phyloP scores from a whole-genome alignment of 2,329 filamentous ascomycete species.

The Ploettnerulaceae sp. region DNA sequence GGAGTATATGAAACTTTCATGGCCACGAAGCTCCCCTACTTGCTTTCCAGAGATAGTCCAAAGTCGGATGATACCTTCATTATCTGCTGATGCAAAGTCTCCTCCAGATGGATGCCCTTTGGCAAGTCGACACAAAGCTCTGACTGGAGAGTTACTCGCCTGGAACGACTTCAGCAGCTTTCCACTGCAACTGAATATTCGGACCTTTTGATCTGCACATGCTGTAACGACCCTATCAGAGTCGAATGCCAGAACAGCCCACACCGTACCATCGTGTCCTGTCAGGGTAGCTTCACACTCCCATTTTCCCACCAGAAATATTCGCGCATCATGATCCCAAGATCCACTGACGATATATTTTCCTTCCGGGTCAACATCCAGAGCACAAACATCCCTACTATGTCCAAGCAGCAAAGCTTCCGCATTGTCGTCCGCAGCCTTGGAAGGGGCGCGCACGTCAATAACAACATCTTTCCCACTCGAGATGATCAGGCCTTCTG shows the following conservation, averaged over 20 bases:
- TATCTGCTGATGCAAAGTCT: conserved; percentile 91
- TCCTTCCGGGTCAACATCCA: conserved; percentile 71
- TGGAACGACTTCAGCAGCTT: conserved; percentile 60
- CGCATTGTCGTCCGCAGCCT: conserved; percentile 66
- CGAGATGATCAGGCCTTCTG: conserved; percentile 78
- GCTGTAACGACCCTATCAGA: conserved; percentile 80
- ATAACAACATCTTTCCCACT: conserved; percentile 91
- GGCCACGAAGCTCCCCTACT: conserved; percentile 74
- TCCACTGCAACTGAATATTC: conserved; percentile 67
- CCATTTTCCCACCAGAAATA: conserved; percentile 87
- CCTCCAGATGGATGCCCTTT: conserved; percentile 72
- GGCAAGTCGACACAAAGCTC: conserved; percentile 82
- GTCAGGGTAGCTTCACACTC: conserved; percentile 66
- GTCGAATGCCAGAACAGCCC: conserved; percentile 85
- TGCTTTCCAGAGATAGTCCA: conserved; percentile 79
- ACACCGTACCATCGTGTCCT: conserved; percentile 79
- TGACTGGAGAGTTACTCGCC: conserved; percentile 75
- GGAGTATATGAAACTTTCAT: conserved; percentile 93
- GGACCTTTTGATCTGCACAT: conserved; percentile 84
- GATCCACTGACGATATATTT: conserved; percentile 81
- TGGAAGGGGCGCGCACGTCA: conserved; percentile 72
- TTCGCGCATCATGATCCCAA: conserved; percentile 83
- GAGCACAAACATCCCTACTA: conserved; percentile 77
- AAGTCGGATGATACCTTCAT: conserved; percentile 81
- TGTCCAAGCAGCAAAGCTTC: conserved; percentile 85